Base-by-base conservation (phyloP, 768 basidiomycete genomes). In the Neoboletus subvelutipes region DNA sequence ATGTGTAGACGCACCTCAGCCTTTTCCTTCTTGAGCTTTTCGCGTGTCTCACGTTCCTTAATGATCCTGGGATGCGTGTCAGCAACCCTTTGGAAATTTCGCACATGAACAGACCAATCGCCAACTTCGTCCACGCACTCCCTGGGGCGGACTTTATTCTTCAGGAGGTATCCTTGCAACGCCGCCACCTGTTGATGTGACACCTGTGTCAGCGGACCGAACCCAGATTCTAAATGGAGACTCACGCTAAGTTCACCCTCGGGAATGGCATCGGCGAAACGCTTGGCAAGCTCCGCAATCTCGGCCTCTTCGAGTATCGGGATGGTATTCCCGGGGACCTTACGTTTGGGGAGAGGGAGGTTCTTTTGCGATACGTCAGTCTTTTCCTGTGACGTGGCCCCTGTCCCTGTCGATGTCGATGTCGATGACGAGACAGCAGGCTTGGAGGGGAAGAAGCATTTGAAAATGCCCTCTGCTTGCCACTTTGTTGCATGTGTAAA, bases 401-500 rank as follows among this genome's bases (percentile, higher is more conserved):
- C 60, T 41, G 63, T n/a, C n/a, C n/a, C n/a, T n/a, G n/a, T n/a
- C n/a, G n/a, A n/a, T n/a, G n/a, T n/a, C n/a, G n/a, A n/a, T n/a
- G n/a, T 39, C 11, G 66, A 54, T 36, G 58, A 22, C 20, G 54
- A 48, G 7, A 51, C 39, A 13, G 58, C 46, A 55, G 63, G 72
- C 56, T 76, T 84, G 72, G 72, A 86, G 4, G 92, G 91, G 86
- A 94, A 94, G 84, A 94, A 94, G 72, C 90, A 92, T 71, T 92
- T 92, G 84, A 92, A 94, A 69, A 94, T 90, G 50, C 90, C 91
- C 72, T 92, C 91, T 15, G 92, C 92, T 67, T 94, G 92, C 90
- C 90, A 93, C 71, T 91, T 93, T 9, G 90, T 92, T 6, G 92
- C 91, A 66, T 94, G 87, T 50, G 88, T 87, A 74, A 94, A 94